Evolutionary conservation across 2,329 filamentous ascomycete genomes (phyloP).

Genomic region (Penicillium hordei): DNA sequence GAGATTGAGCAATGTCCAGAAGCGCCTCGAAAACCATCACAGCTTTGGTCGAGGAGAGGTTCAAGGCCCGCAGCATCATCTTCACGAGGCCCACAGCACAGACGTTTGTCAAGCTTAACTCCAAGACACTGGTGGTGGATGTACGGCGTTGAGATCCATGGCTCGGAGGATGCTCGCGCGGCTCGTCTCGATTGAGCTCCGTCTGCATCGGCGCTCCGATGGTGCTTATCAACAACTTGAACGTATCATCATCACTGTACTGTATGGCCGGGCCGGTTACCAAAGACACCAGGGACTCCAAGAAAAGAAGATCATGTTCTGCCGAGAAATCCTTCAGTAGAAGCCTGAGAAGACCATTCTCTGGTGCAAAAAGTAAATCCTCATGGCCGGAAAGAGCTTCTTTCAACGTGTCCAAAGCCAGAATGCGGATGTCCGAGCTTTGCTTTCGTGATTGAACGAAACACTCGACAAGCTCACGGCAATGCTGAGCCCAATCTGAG

Average conservation of each 20-base stretch:
- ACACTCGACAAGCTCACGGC: slow-evolving; percentile 36
- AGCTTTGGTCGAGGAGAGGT: slow-evolving; percentile 64
- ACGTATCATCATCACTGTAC: slow-evolving; percentile 32
- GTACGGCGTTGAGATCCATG: slow-evolving; percentile 31
- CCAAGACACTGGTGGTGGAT: slow-evolving; percentile 32
- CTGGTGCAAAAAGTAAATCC: slow-evolving; percentile 31
- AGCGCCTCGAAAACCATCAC: slow-evolving; percentile 62
- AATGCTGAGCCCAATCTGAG: slow-evolving; percentile 35
- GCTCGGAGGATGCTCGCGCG: slow-evolving; percentile 42
- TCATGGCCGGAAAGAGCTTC: slow-evolving; percentile 39
- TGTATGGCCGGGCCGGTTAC: slow-evolving; percentile 36
- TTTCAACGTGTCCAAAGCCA: slow-evolving; percentile 41
- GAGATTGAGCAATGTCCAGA: slow-evolving; percentile 62
- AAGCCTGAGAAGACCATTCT: slow-evolving; percentile 34
- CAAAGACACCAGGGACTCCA: slow-evolving; percentile 43
- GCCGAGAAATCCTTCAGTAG: slow-evolving; percentile 38
- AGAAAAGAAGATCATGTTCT: slow-evolving; percentile 40
- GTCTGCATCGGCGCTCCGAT: slow-evolving; percentile 38
- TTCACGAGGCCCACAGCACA: slow-evolving; percentile 69
- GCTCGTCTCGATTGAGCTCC: slow-evolving; percentile 34
- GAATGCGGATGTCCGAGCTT: slow-evolving; percentile 40
- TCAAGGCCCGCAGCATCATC: slow-evolving; percentile 74
- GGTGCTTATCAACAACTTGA: slow-evolving; percentile 35
- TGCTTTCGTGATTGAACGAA: slow-evolving; percentile 42
- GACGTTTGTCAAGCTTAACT: slow-evolving; percentile 55